Conservation (phyloP, 768 basidiomycete species). For the Amanita jacksonii region DNA sequence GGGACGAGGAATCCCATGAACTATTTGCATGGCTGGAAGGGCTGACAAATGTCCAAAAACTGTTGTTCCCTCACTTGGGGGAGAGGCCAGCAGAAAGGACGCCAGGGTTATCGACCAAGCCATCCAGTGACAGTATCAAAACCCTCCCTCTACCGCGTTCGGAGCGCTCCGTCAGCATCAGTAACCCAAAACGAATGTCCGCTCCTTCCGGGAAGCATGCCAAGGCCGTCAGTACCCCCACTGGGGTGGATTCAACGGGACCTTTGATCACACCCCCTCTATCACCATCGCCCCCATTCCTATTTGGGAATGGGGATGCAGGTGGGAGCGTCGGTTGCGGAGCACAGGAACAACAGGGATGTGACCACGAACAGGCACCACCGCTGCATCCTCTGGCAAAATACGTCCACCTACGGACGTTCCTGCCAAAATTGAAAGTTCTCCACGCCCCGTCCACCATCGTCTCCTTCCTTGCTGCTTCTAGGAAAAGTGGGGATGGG, state of each 20-base stretch:
- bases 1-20: constrained; percentile 21
- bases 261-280: too few species aligned
- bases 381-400: constrained; percentile 10
- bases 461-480: constrained; percentile 18
- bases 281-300: too few species aligned
- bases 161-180: too few species aligned
- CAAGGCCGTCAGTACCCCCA: too few species aligned
- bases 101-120: constrained; percentile 7
- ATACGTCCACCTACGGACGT: constrained; percentile 19
- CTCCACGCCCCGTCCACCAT: constrained; percentile 30
- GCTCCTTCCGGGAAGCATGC: too few species aligned
- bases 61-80: constrained; percentile 31
- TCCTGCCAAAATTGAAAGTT: constrained; percentile 30
- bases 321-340: too few species aligned
- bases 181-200: constrained; percentile 4
- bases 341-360: too few species aligned
- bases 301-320: too few species aligned
- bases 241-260: too few species aligned
- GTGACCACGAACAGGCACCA: too few species aligned
- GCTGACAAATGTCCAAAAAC: constrained; percentile 28
- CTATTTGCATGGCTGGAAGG: constrained; percentile 34
- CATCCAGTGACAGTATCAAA: constrained; percentile 1
- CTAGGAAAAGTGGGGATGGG: constrained; percentile 9
- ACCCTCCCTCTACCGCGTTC: too few species aligned
- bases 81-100: too few species aligned